A percentile compares a stretch with the other conserved stretches of the same genome.
phyloP scores from a whole-genome alignment of 1,284 basidiomycete species.

The Golubevia sp. region DNA sequence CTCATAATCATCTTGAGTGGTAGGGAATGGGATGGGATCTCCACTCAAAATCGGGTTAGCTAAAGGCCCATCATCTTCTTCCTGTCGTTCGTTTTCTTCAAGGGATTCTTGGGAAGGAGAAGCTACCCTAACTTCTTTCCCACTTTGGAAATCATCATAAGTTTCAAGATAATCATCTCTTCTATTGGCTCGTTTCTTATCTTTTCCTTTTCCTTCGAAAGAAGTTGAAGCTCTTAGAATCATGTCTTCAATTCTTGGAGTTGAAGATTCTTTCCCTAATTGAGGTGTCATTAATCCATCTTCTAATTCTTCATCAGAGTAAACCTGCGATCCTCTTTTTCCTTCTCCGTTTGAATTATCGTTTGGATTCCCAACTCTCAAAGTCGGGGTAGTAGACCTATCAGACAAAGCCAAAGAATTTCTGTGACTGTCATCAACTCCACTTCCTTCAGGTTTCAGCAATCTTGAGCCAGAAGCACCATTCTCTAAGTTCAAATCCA shows the following conservation, averaged over 20 bases:
- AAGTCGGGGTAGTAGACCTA: not conserved
- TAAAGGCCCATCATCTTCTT: not conserved
- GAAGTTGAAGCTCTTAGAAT: not conserved
- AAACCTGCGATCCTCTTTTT: not conserved
- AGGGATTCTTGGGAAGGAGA: too few species aligned
- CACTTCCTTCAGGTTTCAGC: not conserved
- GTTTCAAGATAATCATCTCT: not conserved
- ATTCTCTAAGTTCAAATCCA: not conserved
- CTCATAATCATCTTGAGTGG: constrained; percentile 5
- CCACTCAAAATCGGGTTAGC: constrained; percentile 1
- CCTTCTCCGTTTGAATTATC: not conserved
- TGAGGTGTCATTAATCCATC: not conserved
- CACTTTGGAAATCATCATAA: constrained; percentile 1
- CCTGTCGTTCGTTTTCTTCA: not conserved
- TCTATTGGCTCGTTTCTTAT: not conserved
- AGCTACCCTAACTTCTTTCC: not conserved
- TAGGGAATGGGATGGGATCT: constrained; percentile 25
- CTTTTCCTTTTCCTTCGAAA: not conserved
- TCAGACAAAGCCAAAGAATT: not conserved
- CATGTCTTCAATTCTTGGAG: not conserved
- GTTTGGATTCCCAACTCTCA: not conserved
- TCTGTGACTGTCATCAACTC: not conserved
- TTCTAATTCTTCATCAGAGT: not conserved
- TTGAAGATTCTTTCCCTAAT: not conserved
- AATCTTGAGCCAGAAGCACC: not conserved